Conservation (phyloP, 805 yeast genomes). For the Tetrapisispora iriomotensis region DNA sequence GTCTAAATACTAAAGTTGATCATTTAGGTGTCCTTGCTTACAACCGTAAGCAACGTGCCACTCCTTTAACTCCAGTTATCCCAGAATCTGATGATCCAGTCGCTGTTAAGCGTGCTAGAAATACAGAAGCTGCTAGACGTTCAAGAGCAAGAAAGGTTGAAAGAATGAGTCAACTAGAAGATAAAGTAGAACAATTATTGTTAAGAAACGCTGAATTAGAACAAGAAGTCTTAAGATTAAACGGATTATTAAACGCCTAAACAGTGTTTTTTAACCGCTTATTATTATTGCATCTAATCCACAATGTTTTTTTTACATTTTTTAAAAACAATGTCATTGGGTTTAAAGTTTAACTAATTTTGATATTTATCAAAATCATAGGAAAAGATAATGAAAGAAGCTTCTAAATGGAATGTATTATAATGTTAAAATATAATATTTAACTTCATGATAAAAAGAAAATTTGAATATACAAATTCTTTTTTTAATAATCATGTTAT, state of each 20-base stretch:
- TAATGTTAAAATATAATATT: too few species aligned
- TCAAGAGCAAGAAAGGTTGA: slow-evolving; percentile 89
- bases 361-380: too few species aligned
- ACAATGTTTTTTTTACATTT: background rate
- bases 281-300: background rate
- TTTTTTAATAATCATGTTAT: too few species aligned
- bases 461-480: too few species aligned
- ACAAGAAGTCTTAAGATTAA: slow-evolving; percentile 54
- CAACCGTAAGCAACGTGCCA: slow-evolving; percentile 64
- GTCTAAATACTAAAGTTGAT: slow-evolving; percentile 38
- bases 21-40: slow-evolving; percentile 67
- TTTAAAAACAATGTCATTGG: background rate
- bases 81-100: slow-evolving; percentile 53
- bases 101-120: slow-evolving; percentile 82
- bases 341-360: too few species aligned
- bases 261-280: background rate
- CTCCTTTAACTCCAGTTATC: slow-evolving; percentile 64
- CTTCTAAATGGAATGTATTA: too few species aligned
- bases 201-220: slow-evolving; percentile 50
- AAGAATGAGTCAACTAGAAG: slow-evolving; percentile 76
- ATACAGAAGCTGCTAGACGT: slow-evolving; percentile 93
- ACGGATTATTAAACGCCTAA: slow-evolving; percentile 36
- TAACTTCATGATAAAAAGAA: too few species aligned
- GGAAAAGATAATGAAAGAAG: too few species aligned
- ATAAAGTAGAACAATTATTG: slow-evolving; percentile 55